Evolutionary conservation across 108 stramenopile species (phyloP).

Genomic region (Aurantiochytrium sp.): DNA sequence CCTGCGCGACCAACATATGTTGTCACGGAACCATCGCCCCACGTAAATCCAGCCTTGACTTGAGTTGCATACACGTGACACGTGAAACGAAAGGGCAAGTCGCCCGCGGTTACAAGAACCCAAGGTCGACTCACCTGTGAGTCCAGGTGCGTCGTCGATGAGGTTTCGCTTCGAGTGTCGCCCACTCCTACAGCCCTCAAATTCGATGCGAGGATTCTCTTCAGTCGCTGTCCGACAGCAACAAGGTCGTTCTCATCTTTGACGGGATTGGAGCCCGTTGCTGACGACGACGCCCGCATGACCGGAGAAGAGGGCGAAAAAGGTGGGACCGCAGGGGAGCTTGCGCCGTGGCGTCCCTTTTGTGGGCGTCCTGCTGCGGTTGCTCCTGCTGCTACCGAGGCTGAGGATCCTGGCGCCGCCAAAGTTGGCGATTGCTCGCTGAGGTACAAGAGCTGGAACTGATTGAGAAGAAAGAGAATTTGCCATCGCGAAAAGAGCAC

Average conservation of each 20-base stretch:
- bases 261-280: too few relatives aligned
- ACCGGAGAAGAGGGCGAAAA: too few relatives aligned
- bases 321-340: too few relatives aligned
- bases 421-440: background rate
- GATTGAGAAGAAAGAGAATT: constrained; percentile 2
- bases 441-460: background rate
- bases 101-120: background rate
- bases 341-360: too few relatives aligned
- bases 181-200: background rate
- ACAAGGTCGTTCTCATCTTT: background rate
- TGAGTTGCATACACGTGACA: background rate
- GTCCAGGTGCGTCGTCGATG: background rate
- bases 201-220: background rate
- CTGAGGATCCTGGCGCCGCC: too few relatives aligned
- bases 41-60: background rate
- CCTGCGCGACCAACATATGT: background rate
- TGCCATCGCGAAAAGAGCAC: constrained; percentile 12
- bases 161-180: background rate
- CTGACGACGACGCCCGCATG: too few relatives aligned
- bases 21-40: background rate
- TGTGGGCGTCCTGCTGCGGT: too few relatives aligned
- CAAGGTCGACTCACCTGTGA: background rate
- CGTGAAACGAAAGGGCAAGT: background rate
- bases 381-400: too few relatives aligned
- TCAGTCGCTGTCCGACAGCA: background rate